A percentile compares a stretch with the other conserved stretches of the same genome.
Evolutionary conservation across 257 asterid genomes (phyloP).

Genomic region (Solanum boliviense): DNA sequence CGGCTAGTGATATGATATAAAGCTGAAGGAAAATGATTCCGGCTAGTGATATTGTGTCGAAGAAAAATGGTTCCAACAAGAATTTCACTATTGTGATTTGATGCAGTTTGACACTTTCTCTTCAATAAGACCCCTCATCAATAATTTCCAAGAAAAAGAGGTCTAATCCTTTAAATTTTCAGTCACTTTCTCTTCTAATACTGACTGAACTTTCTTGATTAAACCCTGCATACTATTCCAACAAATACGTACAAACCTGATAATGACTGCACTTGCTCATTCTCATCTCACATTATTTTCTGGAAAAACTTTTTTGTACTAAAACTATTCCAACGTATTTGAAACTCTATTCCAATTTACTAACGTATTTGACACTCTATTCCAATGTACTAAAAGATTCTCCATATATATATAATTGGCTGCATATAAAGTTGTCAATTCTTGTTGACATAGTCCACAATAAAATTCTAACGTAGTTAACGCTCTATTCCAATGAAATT

Average conservation of each 20-base stretch:
- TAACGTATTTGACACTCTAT: neutral
- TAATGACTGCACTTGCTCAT: neutral
- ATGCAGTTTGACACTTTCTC: too few relatives aligned
- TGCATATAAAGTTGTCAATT: too few relatives aligned
- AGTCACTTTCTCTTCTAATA: neutral
- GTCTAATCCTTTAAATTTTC: neutral
- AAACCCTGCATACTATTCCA: neutral
- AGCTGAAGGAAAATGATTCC: too few relatives aligned
- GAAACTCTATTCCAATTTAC: too few relatives aligned
- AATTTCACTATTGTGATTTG: too few relatives aligned
- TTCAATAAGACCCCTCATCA: neutral
- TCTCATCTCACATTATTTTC: neutral
- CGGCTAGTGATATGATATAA: too few relatives aligned
- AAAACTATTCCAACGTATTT: neutral
- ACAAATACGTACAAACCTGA: neutral
- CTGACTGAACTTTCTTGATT: neutral
- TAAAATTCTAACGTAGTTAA: too few relatives aligned
- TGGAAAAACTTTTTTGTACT: neutral
- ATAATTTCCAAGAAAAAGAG: neutral
- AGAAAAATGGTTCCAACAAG: too few relatives aligned
- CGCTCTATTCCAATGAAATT: neutral
- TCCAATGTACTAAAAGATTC: neutral
- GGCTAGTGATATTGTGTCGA: too few relatives aligned
- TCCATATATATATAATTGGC: neutral
- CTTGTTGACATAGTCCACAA: too few relatives aligned